phyloP scores from a whole-genome alignment of 176 grass and related monocot species.

The Tuctoria greenei region DNA sequence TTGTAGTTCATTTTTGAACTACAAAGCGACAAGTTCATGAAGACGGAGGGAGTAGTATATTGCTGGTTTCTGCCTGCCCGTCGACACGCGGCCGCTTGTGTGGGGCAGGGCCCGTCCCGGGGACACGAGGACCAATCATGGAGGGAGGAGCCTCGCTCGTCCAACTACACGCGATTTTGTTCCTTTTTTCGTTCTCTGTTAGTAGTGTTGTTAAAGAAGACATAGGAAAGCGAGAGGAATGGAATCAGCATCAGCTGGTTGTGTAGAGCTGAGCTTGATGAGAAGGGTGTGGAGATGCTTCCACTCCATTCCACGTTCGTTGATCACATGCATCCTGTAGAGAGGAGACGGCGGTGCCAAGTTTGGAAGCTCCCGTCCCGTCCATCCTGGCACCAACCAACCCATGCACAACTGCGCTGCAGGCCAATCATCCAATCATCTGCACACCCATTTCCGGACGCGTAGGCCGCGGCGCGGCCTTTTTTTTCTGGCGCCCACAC shows the following conservation, averaged over 20 bases:
- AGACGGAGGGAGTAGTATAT: too few species aligned
- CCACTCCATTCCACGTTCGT: background rate
- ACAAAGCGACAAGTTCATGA: too few species aligned
- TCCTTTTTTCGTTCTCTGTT: background rate
- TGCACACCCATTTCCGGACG: too few species aligned
- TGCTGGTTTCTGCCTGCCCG: too few species aligned
- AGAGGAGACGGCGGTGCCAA: background rate
- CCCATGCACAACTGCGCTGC: too few species aligned
- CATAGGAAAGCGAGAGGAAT: background rate
- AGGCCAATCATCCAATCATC: too few species aligned
- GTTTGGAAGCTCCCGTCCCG: slow-evolving; percentile 25
- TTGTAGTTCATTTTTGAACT: too few species aligned
- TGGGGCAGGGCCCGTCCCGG: background rate
- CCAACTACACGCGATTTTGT: background rate
- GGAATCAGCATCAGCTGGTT: background rate
- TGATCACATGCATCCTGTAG: background rate
- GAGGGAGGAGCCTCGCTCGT: background rate
- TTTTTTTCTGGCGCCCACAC: too few species aligned
- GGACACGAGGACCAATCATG: background rate
- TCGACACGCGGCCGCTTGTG: too few species aligned
- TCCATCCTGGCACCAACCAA: slow-evolving; percentile 4
- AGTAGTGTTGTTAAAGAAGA: background rate
- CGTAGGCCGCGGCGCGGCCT: too few species aligned
- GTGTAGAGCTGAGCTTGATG: background rate
- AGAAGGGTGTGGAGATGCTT: background rate